A percentile compares a stretch with the other conserved stretches of the same genome.
These are phyloP conservation scores for Pyrenochaeta sp. DNA, from an alignment of 2,329 filamentous ascomycete species.

Conservation along the genomic window DNA sequence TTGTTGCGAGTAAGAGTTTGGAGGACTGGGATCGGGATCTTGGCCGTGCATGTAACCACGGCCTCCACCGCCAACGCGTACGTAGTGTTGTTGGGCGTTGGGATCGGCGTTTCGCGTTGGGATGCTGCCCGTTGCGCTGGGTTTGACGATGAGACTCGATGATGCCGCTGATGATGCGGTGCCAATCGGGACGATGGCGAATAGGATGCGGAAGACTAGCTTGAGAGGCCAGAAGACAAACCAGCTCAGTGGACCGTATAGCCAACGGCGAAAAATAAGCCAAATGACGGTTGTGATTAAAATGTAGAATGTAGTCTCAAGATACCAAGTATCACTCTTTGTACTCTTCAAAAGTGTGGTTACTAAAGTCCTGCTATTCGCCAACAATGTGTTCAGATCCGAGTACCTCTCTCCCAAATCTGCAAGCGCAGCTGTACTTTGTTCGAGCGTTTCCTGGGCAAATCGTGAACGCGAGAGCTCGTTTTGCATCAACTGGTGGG, in stretches of 20 bases:
- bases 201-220: constrained; percentile 67
- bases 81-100: constrained; percentile 44
- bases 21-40: constrained; percentile 51
- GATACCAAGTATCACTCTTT: constrained; percentile 98
- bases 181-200: constrained; percentile 66
- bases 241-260: constrained; percentile 94
- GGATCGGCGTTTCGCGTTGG: constrained; percentile 41
- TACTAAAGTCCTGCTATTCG: constrained; percentile 77
- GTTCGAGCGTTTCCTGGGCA: constrained; percentile 85
- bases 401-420: constrained; percentile 83
- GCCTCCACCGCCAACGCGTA: constrained; percentile 62
- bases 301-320: constrained; percentile 88
- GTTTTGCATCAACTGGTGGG: constrained; percentile 83
- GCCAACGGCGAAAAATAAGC: constrained; percentile 82
- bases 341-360: constrained; percentile 82
- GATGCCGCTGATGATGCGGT: constrained; percentile 34
- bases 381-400: constrained; percentile 78
- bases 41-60: constrained; percentile 53
- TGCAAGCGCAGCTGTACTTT: constrained; percentile 83
- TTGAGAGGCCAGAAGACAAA: constrained; percentile 84
- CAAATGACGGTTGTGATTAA: constrained; percentile 79
- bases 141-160: constrained; percentile 54
- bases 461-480: constrained; percentile 89
- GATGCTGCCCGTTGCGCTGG: constrained; percentile 52
- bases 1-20: constrained; percentile 48